phyloP scores from a whole-genome alignment of 805 yeast genomes.

The Candida ovalis region DNA sequence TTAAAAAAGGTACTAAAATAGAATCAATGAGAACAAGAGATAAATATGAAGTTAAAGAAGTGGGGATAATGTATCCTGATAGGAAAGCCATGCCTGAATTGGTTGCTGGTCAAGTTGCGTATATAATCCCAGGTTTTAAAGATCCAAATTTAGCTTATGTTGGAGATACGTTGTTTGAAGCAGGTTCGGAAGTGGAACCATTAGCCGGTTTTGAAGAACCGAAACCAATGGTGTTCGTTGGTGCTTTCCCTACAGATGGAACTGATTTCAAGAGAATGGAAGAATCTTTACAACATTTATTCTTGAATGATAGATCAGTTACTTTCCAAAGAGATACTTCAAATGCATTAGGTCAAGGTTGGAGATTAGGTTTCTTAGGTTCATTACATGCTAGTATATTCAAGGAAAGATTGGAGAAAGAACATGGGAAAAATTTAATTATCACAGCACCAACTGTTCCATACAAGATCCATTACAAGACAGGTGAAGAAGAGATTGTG shows the following conservation, averaged over 20 bases:
- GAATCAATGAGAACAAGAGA: slow-evolving; percentile 72
- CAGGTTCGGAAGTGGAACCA: slow-evolving; percentile 60
- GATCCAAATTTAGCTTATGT: slow-evolving; percentile 79
- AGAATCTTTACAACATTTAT: slow-evolving; percentile 84
- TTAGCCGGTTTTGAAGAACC: slow-evolving; percentile 95
- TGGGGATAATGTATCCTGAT: slow-evolving; percentile 95
- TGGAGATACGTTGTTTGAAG: slow-evolving; percentile 83
- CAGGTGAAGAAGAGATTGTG: slow-evolving; percentile 61
- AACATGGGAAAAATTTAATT: slow-evolving; percentile 88
- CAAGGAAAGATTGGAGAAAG: slow-evolving; percentile 86
- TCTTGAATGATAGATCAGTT: slow-evolving; percentile 89
- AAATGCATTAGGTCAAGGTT: slow-evolving; percentile 92
- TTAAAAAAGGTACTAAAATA: slow-evolving; percentile 71
- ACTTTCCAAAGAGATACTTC: slow-evolving; percentile 87
- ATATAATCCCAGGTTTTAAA: slow-evolving; percentile 92
- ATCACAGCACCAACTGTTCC: slow-evolving; percentile 97
- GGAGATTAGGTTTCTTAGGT: slow-evolving; percentile 95
- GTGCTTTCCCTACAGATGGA: slow-evolving; percentile 97
- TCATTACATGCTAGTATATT: slow-evolving; percentile 94
- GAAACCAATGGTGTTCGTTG: slow-evolving; percentile 97
- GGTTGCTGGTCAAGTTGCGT: slow-evolving; percentile 91
- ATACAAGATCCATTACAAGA: slow-evolving; percentile 65
- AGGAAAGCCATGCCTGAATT: slow-evolving; percentile 59
- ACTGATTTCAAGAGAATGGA: slow-evolving; percentile 84
- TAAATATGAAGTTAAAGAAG: slow-evolving; percentile 84